Evolutionary conservation across 2,329 filamentous ascomycete genomes (phyloP).

Genomic region (Paracorniculantispora psalliotae): DNA sequence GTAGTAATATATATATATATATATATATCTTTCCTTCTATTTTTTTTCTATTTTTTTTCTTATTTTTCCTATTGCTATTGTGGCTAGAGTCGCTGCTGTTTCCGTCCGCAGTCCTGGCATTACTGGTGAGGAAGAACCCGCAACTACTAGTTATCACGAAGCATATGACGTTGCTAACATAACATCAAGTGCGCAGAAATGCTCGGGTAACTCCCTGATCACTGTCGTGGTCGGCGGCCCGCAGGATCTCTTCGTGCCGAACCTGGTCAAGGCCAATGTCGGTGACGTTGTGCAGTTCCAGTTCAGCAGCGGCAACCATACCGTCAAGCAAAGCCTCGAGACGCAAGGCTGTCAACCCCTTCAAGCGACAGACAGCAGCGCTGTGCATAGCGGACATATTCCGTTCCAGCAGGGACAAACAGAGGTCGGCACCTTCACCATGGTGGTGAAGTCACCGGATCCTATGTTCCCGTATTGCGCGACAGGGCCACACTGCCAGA

Average conservation of each 20-base stretch:
- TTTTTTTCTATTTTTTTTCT: too few species aligned
- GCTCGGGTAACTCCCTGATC: conserved; percentile 18
- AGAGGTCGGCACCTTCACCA: conserved; percentile 41
- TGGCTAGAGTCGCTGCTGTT: too few species aligned
- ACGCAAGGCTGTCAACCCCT: conserved; percentile 34
- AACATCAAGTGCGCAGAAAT: conserved; percentile 3
- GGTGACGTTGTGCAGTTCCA: conserved; percentile 40
- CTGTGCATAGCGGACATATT: conserved; percentile 38
- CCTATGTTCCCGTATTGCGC: conserved; percentile 49
- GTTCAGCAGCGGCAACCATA: conserved; percentile 40
- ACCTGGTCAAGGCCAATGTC: conserved; percentile 27
- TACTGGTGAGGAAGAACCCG: too few species aligned
- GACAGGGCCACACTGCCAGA: conserved; percentile 43
- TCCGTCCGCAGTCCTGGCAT: too few species aligned
- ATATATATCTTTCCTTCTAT: too few species aligned
- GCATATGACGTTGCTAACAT: too few species aligned
- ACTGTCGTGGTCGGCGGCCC: conserved; percentile 34
- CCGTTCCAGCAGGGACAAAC: conserved; percentile 31
- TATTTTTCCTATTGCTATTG: too few species aligned
- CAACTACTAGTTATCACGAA: too few species aligned
- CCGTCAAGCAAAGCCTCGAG: conserved; percentile 35
- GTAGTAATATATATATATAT: too few species aligned
- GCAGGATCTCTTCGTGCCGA: conserved; percentile 34
- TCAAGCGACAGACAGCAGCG: conserved; percentile 26
- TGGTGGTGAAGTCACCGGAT: conserved; percentile 38